Base-by-base conservation (phyloP, 2,329 filamentous ascomycete species). In the Achaetomium macrosporum region DNA sequence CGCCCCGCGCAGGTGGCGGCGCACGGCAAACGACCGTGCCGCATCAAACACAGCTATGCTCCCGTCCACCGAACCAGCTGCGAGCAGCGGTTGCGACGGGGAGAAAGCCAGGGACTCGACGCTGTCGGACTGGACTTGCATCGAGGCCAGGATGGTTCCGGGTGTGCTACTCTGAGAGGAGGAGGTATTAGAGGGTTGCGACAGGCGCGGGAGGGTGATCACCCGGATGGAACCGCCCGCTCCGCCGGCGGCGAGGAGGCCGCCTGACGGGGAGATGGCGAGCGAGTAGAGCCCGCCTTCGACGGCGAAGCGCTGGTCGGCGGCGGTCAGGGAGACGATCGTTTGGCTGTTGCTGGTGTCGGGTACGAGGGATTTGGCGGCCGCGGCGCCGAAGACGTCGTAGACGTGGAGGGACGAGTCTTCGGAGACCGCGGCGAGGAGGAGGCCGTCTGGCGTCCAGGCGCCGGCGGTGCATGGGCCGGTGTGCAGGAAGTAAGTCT, bases 401-500 rank as follows among this genome's bases (percentile, higher is more conserved):
- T 90, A 96, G 20, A 96, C 91, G 68, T 91, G 92, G 54, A 99
- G 78, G 61, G 85, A 91, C 53, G 83, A 81, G 69, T 97, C 92
- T 67, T 97, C 92, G 41, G 85, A 85, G 5, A 97, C 89, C 0
- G 91, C 96, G 7, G 88, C 89, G 1, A 99, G 79, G 15, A 97
- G 74, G 30, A 83, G 83, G 47, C 93, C 93, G 67, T 96, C 91
- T 5, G 88, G 80, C 0, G 89, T 89, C 91, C 93, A 99, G 2
- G 87, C 78, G 54, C 93, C 93, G 8, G 91, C 92, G 1, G 93
- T 97, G 72, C 88, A 95, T 29, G 88, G 74, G 16, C 73, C 86
- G 3, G 88, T 92, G 73, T 97, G 93, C 25, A 95, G 78, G 76
- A 96, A 96, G 74, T 93, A 96, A 25, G 87, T 87, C 73, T 96